Percentiles rank a stretch among this genome's conserved stretches.
Conservation (phyloP, 768 basidiomycete genomes). For the Cytidiella melzeri region DNA sequence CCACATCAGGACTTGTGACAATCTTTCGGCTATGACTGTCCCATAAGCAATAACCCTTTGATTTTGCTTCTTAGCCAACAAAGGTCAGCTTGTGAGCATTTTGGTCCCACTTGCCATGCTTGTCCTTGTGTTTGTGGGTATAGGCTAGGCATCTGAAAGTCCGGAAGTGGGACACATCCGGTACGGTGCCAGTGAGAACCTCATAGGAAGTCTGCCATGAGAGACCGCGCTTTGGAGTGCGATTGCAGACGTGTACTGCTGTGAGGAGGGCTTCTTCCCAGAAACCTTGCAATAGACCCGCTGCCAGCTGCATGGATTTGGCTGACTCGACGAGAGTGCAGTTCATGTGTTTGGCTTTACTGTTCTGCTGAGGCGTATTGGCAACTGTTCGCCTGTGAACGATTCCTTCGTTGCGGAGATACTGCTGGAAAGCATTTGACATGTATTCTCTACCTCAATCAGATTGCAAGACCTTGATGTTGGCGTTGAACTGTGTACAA, state of each 20-base stretch:
- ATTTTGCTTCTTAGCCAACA: no score
- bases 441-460: conserved; percentile 28
- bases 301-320: conserved; percentile 20
- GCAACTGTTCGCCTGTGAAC: conserved; percentile 31
- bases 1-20: conserved; percentile 1
- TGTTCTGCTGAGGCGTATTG: conserved; percentile 38
- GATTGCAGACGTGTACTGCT: conserved; percentile 16
- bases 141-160: conserved; percentile 22
- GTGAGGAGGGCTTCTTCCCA: conserved; percentile 25
- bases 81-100: no score
- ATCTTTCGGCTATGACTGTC: conserved; percentile 1
- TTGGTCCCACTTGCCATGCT: conserved; percentile 7
- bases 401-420: conserved; percentile 30
- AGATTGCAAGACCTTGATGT: conserved; percentile 24
- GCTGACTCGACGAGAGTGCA: conserved; percentile 18
- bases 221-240: conserved; percentile 6
- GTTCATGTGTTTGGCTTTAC: conserved; percentile 29
- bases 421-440: conserved; percentile 16
- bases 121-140: conserved; percentile 16
- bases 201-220: no score
- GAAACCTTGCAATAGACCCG: conserved; percentile 15
- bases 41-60: no score
- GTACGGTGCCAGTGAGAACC: no score
- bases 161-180: conserved; percentile 11
- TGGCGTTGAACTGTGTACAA: no score